Conservation (phyloP, 2,329 filamentous ascomycete genomes). For the Colletotrichum shisoi region DNA sequence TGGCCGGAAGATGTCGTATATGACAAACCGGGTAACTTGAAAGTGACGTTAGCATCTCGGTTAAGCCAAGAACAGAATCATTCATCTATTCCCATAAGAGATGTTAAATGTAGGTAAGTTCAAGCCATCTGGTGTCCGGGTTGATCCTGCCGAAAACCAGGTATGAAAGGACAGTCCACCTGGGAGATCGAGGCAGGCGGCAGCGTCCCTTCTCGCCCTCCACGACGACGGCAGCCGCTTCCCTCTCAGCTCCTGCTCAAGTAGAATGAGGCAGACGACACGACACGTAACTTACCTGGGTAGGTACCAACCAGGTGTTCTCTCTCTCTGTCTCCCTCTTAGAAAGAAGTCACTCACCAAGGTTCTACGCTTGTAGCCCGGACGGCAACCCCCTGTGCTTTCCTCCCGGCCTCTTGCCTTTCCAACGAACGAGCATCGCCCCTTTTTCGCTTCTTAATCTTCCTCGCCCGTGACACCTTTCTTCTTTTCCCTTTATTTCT, state of each 20-base stretch:
- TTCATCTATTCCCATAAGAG: too few relatives aligned
- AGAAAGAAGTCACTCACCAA: conserved; percentile 1
- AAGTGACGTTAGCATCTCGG: background rate
- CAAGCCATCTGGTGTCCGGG: background rate
- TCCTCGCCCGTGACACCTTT: background rate
- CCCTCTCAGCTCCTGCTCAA: background rate
- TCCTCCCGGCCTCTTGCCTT: conserved; percentile 1
- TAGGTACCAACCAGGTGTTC: too few relatives aligned
- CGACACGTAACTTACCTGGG: background rate
- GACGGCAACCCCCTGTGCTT: conserved; percentile 9
- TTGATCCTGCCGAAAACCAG: background rate
- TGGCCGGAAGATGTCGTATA: background rate
- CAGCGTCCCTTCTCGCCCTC: background rate
- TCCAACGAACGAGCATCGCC: background rate
- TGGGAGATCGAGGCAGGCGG: background rate
- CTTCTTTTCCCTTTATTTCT: background rate
- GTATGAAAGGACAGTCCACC: background rate
- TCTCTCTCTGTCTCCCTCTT: background rate
- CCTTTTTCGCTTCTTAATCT: background rate
- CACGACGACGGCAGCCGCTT: background rate
- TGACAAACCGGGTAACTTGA: background rate
- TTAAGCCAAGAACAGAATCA: background rate
- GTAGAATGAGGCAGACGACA: background rate
- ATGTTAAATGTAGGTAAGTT: too few relatives aligned
- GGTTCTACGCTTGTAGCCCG: background rate